Evolutionary conservation across 2,329 filamentous ascomycete species (phyloP).

Genomic region (Aspergillus sp.): DNA sequence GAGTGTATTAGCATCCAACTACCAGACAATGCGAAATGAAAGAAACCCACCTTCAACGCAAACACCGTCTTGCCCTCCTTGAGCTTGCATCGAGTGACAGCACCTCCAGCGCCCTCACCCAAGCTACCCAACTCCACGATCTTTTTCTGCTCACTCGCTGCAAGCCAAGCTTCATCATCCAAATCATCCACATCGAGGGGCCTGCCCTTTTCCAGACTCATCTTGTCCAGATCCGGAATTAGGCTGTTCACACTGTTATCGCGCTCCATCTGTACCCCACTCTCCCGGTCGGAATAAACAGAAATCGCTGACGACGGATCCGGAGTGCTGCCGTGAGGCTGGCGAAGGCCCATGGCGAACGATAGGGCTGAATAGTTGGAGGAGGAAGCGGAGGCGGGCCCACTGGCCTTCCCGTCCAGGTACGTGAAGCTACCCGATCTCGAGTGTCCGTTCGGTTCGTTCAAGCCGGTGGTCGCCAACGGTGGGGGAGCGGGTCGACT

Average conservation of each 20-base stretch:
- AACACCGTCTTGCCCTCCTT: slow-evolving; percentile 93
- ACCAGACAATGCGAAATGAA: neutral
- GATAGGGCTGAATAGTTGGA: slow-evolving; percentile 82
- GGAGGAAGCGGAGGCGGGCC: slow-evolving; percentile 81
- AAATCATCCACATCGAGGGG: slow-evolving; percentile 90
- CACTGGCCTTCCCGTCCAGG: slow-evolving; percentile 73
- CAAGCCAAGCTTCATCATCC: slow-evolving; percentile 92
- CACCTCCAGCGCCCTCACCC: slow-evolving; percentile 92
- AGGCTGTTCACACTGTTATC: slow-evolving; percentile 78
- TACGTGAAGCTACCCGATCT: slow-evolving; percentile 81
- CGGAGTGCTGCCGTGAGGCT: slow-evolving; percentile 65
- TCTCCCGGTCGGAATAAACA: slow-evolving; percentile 77
- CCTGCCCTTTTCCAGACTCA: slow-evolving; percentile 78
- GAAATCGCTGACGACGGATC: slow-evolving; percentile 89
- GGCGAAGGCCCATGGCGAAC: slow-evolving; percentile 70
- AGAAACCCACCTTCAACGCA: slow-evolving; percentile 76
- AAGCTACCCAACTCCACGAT: slow-evolving; percentile 87
- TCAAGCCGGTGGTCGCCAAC: slow-evolving; percentile 69
- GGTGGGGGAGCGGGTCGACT: slow-evolving; percentile 59
- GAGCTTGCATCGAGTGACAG: slow-evolving; percentile 86
- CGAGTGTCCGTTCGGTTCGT: slow-evolving; percentile 78
- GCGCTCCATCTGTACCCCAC: slow-evolving; percentile 74
- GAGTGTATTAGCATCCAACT: slow-evolving; percentile 18
- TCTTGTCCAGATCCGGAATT: slow-evolving; percentile 74
- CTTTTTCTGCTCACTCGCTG: slow-evolving; percentile 83